Evolutionary conservation across 345 rosid species (phyloP), one percentile per base, ranked within the genome.

Genomic region (Gossypium herbaceum): DNA sequence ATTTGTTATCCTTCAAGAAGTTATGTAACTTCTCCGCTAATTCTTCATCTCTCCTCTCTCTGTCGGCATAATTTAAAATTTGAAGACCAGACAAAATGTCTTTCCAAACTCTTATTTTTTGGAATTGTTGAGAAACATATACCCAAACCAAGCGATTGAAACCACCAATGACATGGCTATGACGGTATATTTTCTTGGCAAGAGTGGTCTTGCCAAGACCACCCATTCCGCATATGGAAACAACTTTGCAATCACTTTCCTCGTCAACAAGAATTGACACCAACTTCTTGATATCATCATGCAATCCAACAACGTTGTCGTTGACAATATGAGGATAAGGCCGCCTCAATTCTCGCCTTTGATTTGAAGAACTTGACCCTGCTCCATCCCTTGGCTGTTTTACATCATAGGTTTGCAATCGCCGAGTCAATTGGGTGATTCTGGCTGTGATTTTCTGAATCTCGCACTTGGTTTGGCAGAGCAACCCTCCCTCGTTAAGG

Each of bases 181-280:
- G 79, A 60, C 74, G 72, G 34, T 81, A 58, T 0, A 88, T 57
- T 58, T 80, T 75, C 66, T 48, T 84, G 2, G 89, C 89, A 0
- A 88, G 83, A 52, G 89, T 43, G 0, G 86, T 88, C 65, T 84
- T 88, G 4, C 89, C 85, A 3, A 82, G 41, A 8, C 89, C 91
- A 0, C 85, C 87, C 91, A 84, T 86, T n/a, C 85, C 89, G 27
- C 76, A 80, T 3, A 88, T 67, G 0, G 75, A 73, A 17, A 70
- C 79, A 68, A 78, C 75, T n/a, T 69, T 25, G 2, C 10, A 7
- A 9, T 67, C 1, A 4, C 73, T 68, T 60, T 57, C 63, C 8
- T 72, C 67, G 0, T 29, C 43, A 6, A 80, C 61, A 56, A 85
- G 58, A 54, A 75, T 57, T 0, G 66, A 57, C 16, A 84, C 81